A percentile compares a stretch with the other conserved stretches of the same genome.
phyloP scores from a whole-genome alignment of 139 green algal genomes.

The Coelastrella sp. region DNA sequence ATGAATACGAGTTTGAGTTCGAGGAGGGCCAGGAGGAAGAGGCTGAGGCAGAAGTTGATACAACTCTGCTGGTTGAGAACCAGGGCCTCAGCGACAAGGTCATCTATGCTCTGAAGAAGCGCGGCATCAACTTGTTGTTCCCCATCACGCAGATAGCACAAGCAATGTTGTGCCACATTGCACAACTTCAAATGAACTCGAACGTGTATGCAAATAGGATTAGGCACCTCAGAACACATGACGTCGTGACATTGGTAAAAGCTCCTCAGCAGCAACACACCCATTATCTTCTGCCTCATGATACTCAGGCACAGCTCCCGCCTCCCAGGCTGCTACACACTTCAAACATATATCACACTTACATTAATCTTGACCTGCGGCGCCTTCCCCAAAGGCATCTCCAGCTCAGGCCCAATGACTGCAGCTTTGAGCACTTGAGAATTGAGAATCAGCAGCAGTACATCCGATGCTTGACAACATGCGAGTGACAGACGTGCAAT shows the following conservation, averaged over 20 bases:
- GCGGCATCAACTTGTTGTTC: conserved; percentile 86
- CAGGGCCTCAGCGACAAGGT: conserved; percentile 27
- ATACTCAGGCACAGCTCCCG: not conserved
- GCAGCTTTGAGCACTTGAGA: too few relatives aligned
- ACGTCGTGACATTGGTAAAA: too few relatives aligned
- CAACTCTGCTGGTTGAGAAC: conserved; percentile 31
- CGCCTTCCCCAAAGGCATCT: too few relatives aligned
- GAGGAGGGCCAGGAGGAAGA: conserved; percentile 28
- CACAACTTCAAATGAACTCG: too few relatives aligned
- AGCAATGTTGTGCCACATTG: too few relatives aligned
- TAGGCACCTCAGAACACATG: too few relatives aligned
- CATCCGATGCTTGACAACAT: too few relatives aligned
- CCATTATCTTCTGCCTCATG: conserved; percentile 16
- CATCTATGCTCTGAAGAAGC: conserved; percentile 74
- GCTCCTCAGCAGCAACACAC: not conserved
- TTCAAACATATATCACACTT: too few relatives aligned
- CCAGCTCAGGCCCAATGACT: not conserved
- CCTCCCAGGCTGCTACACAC: not conserved
- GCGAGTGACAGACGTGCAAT: too few relatives aligned
- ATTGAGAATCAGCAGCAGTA: too few relatives aligned
- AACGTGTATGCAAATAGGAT: too few relatives aligned
- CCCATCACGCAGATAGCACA: conserved; percentile 86
- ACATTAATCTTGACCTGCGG: conserved; percentile 15
- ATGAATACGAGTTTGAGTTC: conserved; percentile 33
- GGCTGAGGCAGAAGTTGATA: not conserved